A percentile compares a stretch with the other conserved stretches of the same genome.
Conservation (phyloP, 1,284 basidiomycete genomes). For the Golubevia pallescens region DNA sequence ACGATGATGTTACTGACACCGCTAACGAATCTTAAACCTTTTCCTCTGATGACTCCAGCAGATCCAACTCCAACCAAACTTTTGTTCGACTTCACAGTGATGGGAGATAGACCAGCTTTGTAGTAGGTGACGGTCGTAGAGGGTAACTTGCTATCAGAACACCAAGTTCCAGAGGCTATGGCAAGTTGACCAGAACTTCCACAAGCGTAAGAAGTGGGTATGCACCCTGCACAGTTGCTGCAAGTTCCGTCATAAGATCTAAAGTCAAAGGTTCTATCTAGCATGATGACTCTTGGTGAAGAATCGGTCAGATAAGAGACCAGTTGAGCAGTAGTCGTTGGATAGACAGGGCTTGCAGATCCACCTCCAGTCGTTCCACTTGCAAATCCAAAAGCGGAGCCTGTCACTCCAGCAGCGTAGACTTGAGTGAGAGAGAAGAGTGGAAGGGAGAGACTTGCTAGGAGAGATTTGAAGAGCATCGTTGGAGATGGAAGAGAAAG, state of each 20-base stretch:
- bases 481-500: too few relatives aligned
- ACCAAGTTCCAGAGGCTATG: slow-evolving; percentile 26
- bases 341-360: slow-evolving; percentile 11
- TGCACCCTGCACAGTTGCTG: slow-evolving; percentile 23
- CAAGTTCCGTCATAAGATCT: slow-evolving; percentile 18
- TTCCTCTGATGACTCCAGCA: slow-evolving; percentile 16
- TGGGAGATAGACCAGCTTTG: slow-evolving; percentile 20
- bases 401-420: too few relatives aligned
- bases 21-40: slow-evolving; percentile 14
- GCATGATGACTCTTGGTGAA: slow-evolving; percentile 25
- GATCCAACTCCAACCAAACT: slow-evolving; percentile 20
- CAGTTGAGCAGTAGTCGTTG: slow-evolving; percentile 23
- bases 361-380: slow-evolving; percentile 25
- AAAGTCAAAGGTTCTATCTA: slow-evolving; percentile 28
- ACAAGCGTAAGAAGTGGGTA: slow-evolving; percentile 22
- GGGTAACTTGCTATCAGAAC: slow-evolving; percentile 14
- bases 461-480: too few relatives aligned
- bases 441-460: too few relatives aligned
- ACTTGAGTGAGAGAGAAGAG: too few relatives aligned
- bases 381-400: slow-evolving; percentile 26
- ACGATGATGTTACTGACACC: slow-evolving; percentile 25
- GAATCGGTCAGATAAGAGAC: slow-evolving; percentile 12
- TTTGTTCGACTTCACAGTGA: slow-evolving; percentile 18
- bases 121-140: slow-evolving; percentile 20
- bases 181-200: slow-evolving; percentile 23